Conservation (phyloP, 441 rosid genomes). For the California macrophylla region DNA sequence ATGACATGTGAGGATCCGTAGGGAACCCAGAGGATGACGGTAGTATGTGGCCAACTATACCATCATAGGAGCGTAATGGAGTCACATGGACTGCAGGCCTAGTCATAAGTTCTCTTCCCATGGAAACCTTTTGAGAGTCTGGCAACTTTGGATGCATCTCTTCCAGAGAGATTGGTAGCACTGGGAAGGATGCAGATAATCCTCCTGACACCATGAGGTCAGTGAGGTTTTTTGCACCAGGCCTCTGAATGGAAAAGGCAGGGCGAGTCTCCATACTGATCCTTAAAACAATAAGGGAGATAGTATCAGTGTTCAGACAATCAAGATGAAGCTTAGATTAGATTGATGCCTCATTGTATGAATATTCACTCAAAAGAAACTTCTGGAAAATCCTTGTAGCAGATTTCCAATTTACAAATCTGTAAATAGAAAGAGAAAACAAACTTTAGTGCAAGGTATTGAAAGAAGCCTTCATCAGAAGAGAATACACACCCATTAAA, state of each 20-base stretch:
- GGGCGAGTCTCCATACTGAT: constrained; percentile 68
- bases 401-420: background rate
- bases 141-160: constrained; percentile 37
- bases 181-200: constrained; percentile 46
- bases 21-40: constrained; percentile 72
- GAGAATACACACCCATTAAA: background rate
- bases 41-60: constrained; percentile 62
- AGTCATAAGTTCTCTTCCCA: constrained; percentile 33
- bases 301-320: constrained; percentile 15
- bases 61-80: constrained; percentile 43
- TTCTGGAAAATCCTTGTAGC: background rate
- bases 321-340: constrained; percentile 2
- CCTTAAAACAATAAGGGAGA: constrained; percentile 27
- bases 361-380: constrained; percentile 2
- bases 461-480: background rate
- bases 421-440: background rate
- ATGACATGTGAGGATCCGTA: constrained; percentile 57
- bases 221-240: constrained; percentile 40
- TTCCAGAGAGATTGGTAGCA: constrained; percentile 37
- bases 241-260: constrained; percentile 43
- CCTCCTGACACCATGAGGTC: constrained; percentile 34
- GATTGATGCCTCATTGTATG: background rate
- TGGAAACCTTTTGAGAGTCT: constrained; percentile 34
- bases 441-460: background rate
- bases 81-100: constrained; percentile 37